These are phyloP conservation scores for Pseudonectria foliicola DNA, from an alignment of 2,329 filamentous ascomycete genomes.

Conservation along the genomic window DNA sequence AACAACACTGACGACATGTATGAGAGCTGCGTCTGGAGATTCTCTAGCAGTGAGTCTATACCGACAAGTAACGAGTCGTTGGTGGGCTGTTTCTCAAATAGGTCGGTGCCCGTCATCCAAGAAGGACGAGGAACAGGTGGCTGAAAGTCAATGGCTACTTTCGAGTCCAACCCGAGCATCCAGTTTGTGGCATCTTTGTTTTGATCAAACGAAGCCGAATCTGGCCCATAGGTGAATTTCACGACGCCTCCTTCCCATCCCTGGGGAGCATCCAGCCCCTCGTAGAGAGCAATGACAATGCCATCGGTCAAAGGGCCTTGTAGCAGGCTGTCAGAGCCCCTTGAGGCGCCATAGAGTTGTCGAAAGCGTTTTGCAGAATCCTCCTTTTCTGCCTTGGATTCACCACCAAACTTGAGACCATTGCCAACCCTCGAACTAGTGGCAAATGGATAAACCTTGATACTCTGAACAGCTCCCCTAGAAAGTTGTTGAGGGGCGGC, in stretches of 20 bases:
- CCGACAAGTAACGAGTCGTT: constrained; percentile 64
- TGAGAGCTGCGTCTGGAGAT: constrained; percentile 67
- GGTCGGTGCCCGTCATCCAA: constrained; percentile 39
- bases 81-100: constrained; percentile 49
- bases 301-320: constrained; percentile 86
- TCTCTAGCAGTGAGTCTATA: constrained; percentile 68
- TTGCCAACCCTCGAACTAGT: constrained; percentile 49
- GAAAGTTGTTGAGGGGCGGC: constrained; percentile 68
- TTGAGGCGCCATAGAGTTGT: constrained; percentile 58
- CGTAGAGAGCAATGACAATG: constrained; percentile 59
- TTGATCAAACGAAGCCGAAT: constrained; percentile 30
- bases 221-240: constrained; percentile 54
- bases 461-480: constrained; percentile 52
- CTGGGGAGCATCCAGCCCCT: constrained; percentile 45
- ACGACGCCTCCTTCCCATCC: constrained; percentile 81
- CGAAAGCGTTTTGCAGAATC: constrained; percentile 66
- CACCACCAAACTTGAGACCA: constrained; percentile 78
- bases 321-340: constrained; percentile 55
- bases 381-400: constrained; percentile 76
- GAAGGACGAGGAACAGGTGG: constrained; percentile 60
- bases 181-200: constrained; percentile 52
- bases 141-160: constrained; percentile 68
- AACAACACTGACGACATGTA: constrained; percentile 85
- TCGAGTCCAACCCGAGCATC: constrained; percentile 71
- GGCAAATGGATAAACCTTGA: constrained; percentile 79